Percentiles rank a stretch among this genome's conserved stretches.
Conservation (phyloP, 2,329 filamentous ascomycete species). For the Albifimbria verrucaria region DNA sequence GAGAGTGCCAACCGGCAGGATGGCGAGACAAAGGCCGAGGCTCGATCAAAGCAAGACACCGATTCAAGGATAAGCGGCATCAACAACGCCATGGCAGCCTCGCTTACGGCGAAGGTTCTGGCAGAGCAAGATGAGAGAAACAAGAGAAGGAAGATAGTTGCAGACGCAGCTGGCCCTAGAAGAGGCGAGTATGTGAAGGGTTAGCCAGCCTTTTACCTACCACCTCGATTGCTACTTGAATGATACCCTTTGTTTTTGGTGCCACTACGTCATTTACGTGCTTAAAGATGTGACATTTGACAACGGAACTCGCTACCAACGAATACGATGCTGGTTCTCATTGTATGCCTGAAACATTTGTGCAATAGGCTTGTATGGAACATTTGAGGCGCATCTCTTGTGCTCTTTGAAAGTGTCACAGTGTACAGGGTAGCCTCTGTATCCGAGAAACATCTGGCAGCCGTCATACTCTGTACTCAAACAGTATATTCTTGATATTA, state of each 20-base stretch:
- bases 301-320: no score
- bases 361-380: no score
- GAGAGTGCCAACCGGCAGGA: constrained; percentile 49
- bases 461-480: no score
- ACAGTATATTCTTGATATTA: no score
- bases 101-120: constrained; percentile 79
- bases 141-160: constrained; percentile 68
- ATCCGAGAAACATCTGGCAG: no score
- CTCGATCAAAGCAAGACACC: constrained; percentile 24
- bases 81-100: constrained; percentile 84
- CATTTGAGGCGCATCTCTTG: no score
- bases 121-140: constrained; percentile 81
- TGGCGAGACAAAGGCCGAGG: constrained; percentile 23
- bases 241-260: not conserved
- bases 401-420: no score
- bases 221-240: not conserved
- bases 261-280: not conserved
- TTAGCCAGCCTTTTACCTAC: not conserved
- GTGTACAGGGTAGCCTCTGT: no score
- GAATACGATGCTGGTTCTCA: no score
- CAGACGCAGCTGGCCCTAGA: not conserved
- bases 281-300: no score
- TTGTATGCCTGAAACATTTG: no score
- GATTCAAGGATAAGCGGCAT: constrained; percentile 57
- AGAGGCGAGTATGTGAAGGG: not conserved